Base-by-base conservation (phyloP, 2,329 filamentous ascomycete genomes). In the Trichoderma guizhouense region DNA sequence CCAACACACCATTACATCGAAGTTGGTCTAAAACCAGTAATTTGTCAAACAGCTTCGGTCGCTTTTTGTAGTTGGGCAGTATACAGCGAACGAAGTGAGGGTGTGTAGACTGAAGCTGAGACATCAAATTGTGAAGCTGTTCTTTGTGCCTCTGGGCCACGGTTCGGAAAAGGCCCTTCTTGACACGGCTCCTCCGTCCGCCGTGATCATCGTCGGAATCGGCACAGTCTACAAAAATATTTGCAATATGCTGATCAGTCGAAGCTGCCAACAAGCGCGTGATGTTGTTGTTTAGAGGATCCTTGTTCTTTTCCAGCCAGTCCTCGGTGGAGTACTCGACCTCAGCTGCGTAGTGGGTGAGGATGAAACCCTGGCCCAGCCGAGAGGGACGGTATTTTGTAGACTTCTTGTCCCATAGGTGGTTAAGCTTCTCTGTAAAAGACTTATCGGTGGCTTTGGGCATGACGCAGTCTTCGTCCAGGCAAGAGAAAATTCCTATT, bases 231-330 rank as follows among this genome's bases (percentile, higher is more conserved):
- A 89, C 86, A 80, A 99, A 99, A 0, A 99, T 86, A 51, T 87
- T 88, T 2, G 94, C 93, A 73, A 98, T 87, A 78, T 99, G 95
- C 74, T 88, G 90, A 79, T 98, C 91, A 2, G 87, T 90, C 1
- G 97, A 99, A 15, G 88, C 86, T 47, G 95, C 93, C 43, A 99
- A 87, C 8, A 99, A 87, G 26, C 94, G 90, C 0, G 97, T 99
- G 74, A 99, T 88, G 74, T 98, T 99, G 86, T 99, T 97, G 77
- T 98, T 98, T 60, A 99, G 82, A 1, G 96, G 97, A 78, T 99
- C 96, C 81, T 99, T 99, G 86, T 99, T 99, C 87, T 98, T 99
- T 81, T 98, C 95, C 39, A 99, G 84, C 96, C 96, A 99, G 72
- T 93, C 93, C 71, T 95, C 90, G 0, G 96, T 99, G 0, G 92